Evolutionary conservation across 345 rosid species (phyloP), one percentile per base, ranked within the genome.

Genomic region (Pistacia atlantica): DNA sequence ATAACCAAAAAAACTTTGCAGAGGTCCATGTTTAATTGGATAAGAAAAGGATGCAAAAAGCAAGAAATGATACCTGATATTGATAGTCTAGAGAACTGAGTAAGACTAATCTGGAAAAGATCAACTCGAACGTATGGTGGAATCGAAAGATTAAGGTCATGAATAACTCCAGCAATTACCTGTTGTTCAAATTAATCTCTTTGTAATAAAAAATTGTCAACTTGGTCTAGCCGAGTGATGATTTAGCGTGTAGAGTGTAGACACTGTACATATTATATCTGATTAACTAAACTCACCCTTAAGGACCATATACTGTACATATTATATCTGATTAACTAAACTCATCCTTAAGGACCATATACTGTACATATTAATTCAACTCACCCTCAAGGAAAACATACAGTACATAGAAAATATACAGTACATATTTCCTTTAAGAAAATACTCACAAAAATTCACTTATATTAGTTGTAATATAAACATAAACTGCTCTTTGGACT

Each of bases 71-170:
- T 73, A 82, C 88, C 88, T 75, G 77, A 42, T 37, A 3, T 66
- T 73, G 77, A 38, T 52, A n/a, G 78, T 65, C 87, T 77, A 63
- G 35, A 22, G 33, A 77, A 82, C n/a, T 73, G 80, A 75, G 65
- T 65, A 69, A 84, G 60, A 68, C 74, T 82, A 60, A 82, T 69
- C 76, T 82, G 83, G 72, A 85, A 49, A 69, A 67, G 49, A 77
- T 85, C 87, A 74, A 82, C 79, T 73, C 82, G 72, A 42, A 82
- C 71, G 69, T 54, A 82, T 17, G 85, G 85, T 71, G 85, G 79
- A 75, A 80, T 83, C 49, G 51, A 60, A 56, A 80, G 69, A 63
- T 59, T 62, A 37, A 83, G 84, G 18, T 60, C 45, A 48, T 68
- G 56, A 75, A 83, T 71, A 31, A 62, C 77, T 61, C 86, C 83